Evolutionary conservation across 2,329 filamentous ascomycete genomes (phyloP), one percentile per base, ranked within the genome.

Genomic region (Ascochyta pisi): DNA sequence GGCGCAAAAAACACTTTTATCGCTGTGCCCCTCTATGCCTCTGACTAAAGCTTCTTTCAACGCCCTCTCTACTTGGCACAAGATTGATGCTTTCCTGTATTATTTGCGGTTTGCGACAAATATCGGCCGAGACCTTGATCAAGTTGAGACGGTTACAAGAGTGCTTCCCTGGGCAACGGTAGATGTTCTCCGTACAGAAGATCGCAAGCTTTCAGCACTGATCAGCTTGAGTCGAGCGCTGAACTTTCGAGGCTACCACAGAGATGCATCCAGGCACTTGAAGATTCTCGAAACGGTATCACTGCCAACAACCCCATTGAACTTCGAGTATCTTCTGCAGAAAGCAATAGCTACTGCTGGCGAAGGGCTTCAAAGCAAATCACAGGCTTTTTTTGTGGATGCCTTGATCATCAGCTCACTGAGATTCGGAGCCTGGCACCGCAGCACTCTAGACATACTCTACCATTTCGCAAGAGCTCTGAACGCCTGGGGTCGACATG

Each of bases 41-140:
- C 10, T 51, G 26, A 38, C 19, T 16, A 16, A 8, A 16, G 12
- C 24, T 2, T 33, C 13, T 31, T n/a, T 51, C 10, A 4, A 15
- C 5, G 7, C 8, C 8, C 49, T 38, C 6, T 19, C 1, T 7
- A 13, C 24, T 15, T 31, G 40, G 34, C 34, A 51, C 19, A 39
- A 43, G 24, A 45, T 51, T 19, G 49, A 51, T 24, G 41, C 34
- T 15, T 31, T 51, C 3, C 7, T 51, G 13, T n/a, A 23, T 12
- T 50, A 43, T 34, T 2, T 50, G n/a, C n/a, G 31, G 3, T 27
- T 37, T 10, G 19, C 31, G 10, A 7, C 23, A 6, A n/a, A 6
- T 7, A 43, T 6, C 22, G 31, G 29, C 1, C 31, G 48, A 9
- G 39, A 50, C 9, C 31, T 50, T 8, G 39, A 43, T 16, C 31